Conservation (phyloP, 163 green algal species). For the Scenedesmus sp. region DNA sequence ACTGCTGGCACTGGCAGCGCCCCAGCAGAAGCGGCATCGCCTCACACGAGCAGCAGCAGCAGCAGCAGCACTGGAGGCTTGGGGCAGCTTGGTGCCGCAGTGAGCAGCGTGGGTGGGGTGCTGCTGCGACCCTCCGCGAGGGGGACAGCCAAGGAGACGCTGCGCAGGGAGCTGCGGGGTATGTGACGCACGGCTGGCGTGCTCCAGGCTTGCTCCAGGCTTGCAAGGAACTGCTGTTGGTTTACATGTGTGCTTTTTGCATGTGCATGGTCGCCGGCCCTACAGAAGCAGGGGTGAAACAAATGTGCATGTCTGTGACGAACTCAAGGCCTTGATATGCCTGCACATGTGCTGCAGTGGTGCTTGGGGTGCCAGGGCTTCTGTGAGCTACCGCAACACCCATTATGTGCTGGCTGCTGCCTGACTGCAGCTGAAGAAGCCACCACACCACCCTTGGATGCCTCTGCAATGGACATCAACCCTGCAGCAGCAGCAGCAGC, state of each 20-base stretch:
- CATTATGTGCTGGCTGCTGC: no score
- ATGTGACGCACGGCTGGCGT: neutral
- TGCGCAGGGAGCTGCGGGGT: slow-evolving; percentile 47
- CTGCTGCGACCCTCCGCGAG: slow-evolving; percentile 19
- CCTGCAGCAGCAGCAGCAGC: neutral
- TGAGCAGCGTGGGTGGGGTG: slow-evolving; percentile 7
- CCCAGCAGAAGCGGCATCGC: neutral
- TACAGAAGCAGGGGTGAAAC: no score
- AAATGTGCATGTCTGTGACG: no score
- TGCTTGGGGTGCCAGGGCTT: no score
- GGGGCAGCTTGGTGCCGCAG: neutral
- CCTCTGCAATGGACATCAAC: slow-evolving; percentile 8
- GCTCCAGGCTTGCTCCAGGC: neutral
- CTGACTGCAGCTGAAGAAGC: slow-evolving; percentile 50
- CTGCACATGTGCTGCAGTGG: neutral
- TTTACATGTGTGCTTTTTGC: no score
- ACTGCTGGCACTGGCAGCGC: slow-evolving; percentile 15
- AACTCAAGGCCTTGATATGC: neutral
- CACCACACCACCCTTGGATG: slow-evolving; percentile 34
- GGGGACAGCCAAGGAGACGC: slow-evolving; percentile 44
- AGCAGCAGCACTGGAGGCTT: neutral
- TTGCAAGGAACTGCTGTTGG: no score
- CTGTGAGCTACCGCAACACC: no score
- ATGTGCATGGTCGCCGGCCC: no score
- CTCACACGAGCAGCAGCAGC: neutral